Conservation (phyloP, 2,329 filamentous ascomycete species). For the Arthrocladium fulminans region DNA sequence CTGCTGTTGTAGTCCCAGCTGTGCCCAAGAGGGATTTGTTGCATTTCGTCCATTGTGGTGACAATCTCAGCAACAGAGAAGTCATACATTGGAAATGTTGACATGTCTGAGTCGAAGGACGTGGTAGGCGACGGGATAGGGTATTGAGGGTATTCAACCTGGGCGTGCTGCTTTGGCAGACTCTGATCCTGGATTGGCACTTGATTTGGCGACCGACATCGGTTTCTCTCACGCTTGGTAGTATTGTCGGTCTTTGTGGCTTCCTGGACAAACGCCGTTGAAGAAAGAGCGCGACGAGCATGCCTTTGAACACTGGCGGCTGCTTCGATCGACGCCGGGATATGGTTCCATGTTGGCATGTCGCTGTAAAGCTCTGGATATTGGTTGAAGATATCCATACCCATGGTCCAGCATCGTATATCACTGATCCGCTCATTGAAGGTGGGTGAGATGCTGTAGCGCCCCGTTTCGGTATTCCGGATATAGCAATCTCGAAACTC, state of each 20-base stretch:
- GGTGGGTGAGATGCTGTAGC: conserved; percentile 19
- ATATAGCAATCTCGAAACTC: conserved; percentile 22
- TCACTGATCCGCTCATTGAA: conserved; percentile 19
- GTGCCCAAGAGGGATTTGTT: not conserved
- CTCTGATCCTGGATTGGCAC: not conserved
- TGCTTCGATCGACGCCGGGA: conserved; percentile 5
- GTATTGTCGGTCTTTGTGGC: not conserved
- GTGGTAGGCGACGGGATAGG: not conserved
- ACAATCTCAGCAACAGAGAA: not conserved
- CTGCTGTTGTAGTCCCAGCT: not conserved
- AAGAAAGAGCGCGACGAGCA: not conserved
- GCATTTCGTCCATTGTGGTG: not conserved
- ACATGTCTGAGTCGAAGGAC: not conserved
- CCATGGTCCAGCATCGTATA: conserved; percentile 21
- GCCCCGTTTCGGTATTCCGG: conserved; percentile 17
- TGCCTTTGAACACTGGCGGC: not conserved
- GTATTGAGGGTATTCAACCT: not conserved
- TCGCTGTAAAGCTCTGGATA: conserved; percentile 20
- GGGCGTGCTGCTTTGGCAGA: not conserved
- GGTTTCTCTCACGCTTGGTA: not conserved
- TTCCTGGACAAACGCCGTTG: not conserved
- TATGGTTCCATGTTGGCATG: conserved; percentile 17
- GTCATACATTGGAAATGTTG: not conserved
- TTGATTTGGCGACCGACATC: not conserved
- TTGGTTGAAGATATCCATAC: conserved; percentile 17